These are phyloP conservation scores for Gossypium arboreum DNA, from an alignment of 345 rosid species.

Conservation along the genomic window DNA sequence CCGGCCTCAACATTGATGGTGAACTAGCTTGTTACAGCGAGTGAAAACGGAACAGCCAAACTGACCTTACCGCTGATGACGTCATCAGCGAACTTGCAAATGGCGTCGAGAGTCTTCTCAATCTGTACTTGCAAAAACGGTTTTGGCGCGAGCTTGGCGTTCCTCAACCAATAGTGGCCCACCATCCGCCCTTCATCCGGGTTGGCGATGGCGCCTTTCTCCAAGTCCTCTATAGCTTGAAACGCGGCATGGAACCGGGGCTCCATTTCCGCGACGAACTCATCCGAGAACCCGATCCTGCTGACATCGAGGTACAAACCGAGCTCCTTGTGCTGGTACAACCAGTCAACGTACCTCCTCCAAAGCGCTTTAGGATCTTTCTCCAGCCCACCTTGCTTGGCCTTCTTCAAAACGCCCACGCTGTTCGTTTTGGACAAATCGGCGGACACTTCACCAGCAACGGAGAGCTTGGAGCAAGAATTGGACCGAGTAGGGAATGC, in stretches of 20 bases:
- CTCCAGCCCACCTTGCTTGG: constrained; percentile 48
- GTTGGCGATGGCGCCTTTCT: constrained; percentile 89
- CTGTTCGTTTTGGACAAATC: constrained; percentile 29
- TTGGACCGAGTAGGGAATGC: constrained; percentile 35
- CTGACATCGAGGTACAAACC: constrained; percentile 89
- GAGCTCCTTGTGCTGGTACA: constrained; percentile 88
- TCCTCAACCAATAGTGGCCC: constrained; percentile 95
- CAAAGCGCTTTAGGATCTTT: constrained; percentile 65
- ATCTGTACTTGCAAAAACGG: constrained; percentile 55
- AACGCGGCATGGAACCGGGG: constrained; percentile 65
- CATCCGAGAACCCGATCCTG: constrained; percentile 78
- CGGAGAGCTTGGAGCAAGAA: constrained; percentile 34
- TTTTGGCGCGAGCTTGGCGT: constrained; percentile 63
- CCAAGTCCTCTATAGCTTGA: constrained; percentile 75
- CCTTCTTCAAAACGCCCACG: constrained; percentile 1
- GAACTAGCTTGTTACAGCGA: not conserved
- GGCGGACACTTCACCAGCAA: constrained; percentile 54
- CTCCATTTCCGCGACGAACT: constrained; percentile 77
- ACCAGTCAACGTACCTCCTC: constrained; percentile 85
- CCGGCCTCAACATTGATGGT: not conserved
- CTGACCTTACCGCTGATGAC: constrained; percentile 85
- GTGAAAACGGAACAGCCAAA: not conserved
- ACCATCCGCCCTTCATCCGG: constrained; percentile 99
- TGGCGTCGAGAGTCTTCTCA: constrained; percentile 60
- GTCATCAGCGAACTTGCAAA: constrained; percentile 64